phyloP scores from a whole-genome alignment of 2,329 filamentous ascomycete genomes.

The Nemania serpens region DNA sequence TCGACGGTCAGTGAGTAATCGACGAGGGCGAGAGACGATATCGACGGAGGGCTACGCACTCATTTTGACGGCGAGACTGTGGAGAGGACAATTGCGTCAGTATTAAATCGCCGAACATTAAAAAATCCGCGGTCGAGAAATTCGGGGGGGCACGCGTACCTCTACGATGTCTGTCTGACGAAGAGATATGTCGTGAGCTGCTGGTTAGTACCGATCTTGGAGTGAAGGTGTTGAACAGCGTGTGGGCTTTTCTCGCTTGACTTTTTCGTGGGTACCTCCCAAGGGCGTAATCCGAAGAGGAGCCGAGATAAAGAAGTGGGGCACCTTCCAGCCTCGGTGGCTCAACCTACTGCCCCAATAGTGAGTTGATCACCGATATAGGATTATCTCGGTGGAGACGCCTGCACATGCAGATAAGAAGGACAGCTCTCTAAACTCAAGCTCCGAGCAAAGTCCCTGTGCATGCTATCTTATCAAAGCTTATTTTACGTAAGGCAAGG shows the following conservation, averaged over 20 bases:
- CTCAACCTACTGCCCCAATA: slow-evolving; percentile 1
- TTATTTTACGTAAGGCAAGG: too few relatives aligned
- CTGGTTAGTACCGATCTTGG: slow-evolving; percentile 32
- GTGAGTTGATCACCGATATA: not conserved
- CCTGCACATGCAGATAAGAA: too few relatives aligned
- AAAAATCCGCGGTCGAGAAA: not conserved
- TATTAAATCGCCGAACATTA: slow-evolving; percentile 6
- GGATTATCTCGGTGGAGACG: too few relatives aligned
- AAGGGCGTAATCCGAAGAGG: slow-evolving; percentile 36
- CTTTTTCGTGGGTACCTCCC: slow-evolving; percentile 35
- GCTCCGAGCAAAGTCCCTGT: too few relatives aligned
- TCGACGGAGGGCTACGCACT: slow-evolving; percentile 37
- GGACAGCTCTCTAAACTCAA: too few relatives aligned
- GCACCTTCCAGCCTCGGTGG: slow-evolving; percentile 13
- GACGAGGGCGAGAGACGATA: slow-evolving; percentile 15
- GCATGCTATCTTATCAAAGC: too few relatives aligned
- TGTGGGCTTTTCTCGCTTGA: slow-evolving; percentile 37
- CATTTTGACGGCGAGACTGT: slow-evolving; percentile 43
- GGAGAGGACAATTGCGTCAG: slow-evolving; percentile 22
- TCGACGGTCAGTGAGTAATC: slow-evolving; percentile 35
- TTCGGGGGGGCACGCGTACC: slow-evolving; percentile 25
- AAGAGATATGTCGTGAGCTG: slow-evolving; percentile 32
- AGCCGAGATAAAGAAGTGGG: slow-evolving; percentile 30
- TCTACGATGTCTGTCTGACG: slow-evolving; percentile 35
- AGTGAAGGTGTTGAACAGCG: slow-evolving; percentile 27